A percentile compares a stretch with the other conserved stretches of the same genome.
Conservation (phyloP, 2,329 filamentous ascomycete species). For the Colletotrichum karsti region DNA sequence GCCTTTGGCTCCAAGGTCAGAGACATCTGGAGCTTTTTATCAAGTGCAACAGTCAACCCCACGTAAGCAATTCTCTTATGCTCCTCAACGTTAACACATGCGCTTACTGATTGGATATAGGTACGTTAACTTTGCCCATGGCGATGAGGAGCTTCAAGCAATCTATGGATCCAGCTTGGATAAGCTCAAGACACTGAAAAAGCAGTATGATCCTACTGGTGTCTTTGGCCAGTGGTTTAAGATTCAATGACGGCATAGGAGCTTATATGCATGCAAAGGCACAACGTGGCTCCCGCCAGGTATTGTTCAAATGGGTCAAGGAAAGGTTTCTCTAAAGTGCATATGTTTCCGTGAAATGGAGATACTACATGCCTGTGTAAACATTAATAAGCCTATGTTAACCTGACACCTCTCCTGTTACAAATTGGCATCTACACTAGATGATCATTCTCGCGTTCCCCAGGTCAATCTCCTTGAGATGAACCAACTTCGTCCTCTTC, state of each 20-base stretch:
- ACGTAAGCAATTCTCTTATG: conserved; percentile 25
- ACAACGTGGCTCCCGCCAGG: no score
- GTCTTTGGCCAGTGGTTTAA: conserved; percentile 40
- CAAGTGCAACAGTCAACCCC: conserved; percentile 28
- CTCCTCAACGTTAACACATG: fast-evolving
- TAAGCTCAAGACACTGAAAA: conserved; percentile 36
- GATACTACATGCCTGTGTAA: no score
- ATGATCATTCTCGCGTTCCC: neutral
- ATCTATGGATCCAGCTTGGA: conserved; percentile 37
- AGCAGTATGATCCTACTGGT: conserved; percentile 36
- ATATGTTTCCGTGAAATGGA: no score
- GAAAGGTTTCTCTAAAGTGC: no score
- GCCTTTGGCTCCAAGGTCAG: conserved; percentile 41
- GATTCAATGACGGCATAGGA: neutral
- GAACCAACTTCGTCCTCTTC: neutral
- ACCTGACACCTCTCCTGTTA: no score
- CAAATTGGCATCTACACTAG: no score
- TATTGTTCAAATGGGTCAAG: no score
- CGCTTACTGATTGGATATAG: neutral
- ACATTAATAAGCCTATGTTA: no score
- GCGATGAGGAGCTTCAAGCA: conserved; percentile 36
- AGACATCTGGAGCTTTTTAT: conserved; percentile 35
- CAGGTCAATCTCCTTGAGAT: neutral
- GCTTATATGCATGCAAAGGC: no score
- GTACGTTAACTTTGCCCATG: conserved; percentile 43